Evolutionary conservation across 108 stramenopile genomes (phyloP), one percentile per base, ranked within the genome.

Genomic region (Nitzschia putrida): DNA sequence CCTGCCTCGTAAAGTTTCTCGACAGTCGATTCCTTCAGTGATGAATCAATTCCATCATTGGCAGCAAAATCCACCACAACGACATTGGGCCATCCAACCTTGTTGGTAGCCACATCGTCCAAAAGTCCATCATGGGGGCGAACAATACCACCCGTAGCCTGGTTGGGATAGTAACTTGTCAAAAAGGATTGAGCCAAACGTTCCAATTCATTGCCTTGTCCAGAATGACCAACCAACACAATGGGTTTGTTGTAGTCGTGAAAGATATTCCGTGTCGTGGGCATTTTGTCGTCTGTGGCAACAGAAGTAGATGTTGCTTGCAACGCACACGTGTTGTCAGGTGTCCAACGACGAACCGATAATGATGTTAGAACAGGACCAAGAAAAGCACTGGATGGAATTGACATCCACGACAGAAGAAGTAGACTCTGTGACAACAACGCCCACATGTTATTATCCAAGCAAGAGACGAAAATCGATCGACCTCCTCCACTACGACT

Each of bases 221-320:
- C 69, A 5, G 86, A 81, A 29, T 60, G 57, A 43, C 93, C 93
- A 23, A 94, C 57, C 41, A 94, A 69, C 25, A 92, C 78, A 41
- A 94, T 87, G 16, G 93, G 93, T 66, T 88, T 91, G 68, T 90
- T 72, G 76, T 94, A 94, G 52, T 75, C 83, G 56, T 85, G 69
- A 67, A 85, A 89, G 29, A 82, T 74, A 29, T 79, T 78, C 44
- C 73, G 66, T 45, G 14, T 25, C 8, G n/a, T 43, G 41, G 47
- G 1, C 39, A 57, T 22, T 2, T 29, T 39, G 24, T 34, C 29
- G n/a, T n/a, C n/a, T n/a, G n/a, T n/a, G n/a, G n/a, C n/a, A n/a
- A n/a, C n/a, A n/a, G n/a, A n/a, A n/a, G 29, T 34, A 34, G 29
- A 34, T 34, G 29, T 34, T 34, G 29, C 29, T 34, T 34, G 29